These are phyloP conservation scores for Ophiostoma ulmi DNA, from an alignment of 2,329 filamentous ascomycete species.

Conservation along the genomic window DNA sequence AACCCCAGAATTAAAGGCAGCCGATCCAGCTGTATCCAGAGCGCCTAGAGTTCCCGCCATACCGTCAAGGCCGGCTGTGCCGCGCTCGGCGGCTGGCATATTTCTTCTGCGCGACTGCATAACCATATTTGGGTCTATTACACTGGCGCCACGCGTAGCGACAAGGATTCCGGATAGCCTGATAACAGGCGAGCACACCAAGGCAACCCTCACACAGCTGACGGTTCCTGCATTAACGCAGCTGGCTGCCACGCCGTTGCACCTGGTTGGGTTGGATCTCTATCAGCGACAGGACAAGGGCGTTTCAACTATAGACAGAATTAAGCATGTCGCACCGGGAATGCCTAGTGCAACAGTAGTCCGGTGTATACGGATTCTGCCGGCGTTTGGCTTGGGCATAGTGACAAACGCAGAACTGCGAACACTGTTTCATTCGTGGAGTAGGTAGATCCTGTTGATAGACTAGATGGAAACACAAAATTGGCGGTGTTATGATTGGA, in stretches of 20 bases:
- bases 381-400: neutral
- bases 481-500: too few species aligned
- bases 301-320: neutral
- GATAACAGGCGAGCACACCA: neutral
- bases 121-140: neutral
- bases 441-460: neutral
- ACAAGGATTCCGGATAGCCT: neutral
- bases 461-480: too few species aligned
- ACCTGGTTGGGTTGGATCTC: neutral
- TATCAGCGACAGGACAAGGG: neutral
- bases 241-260: neutral
- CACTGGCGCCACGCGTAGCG: neutral
- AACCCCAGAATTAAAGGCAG: neutral
- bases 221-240: neutral
- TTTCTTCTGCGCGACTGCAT: neutral
- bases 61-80: neutral
- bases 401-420: neutral
- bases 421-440: neutral
- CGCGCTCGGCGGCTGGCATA: neutral
- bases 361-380: neutral
- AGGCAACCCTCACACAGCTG: neutral
- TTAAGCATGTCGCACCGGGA: neutral
- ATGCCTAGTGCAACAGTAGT: neutral
- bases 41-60: neutral
- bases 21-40: neutral